Evolutionary conservation across 2,329 filamentous ascomycete species (phyloP), one percentile per base, ranked within the genome.

Genomic region (Cercospora janseana): DNA sequence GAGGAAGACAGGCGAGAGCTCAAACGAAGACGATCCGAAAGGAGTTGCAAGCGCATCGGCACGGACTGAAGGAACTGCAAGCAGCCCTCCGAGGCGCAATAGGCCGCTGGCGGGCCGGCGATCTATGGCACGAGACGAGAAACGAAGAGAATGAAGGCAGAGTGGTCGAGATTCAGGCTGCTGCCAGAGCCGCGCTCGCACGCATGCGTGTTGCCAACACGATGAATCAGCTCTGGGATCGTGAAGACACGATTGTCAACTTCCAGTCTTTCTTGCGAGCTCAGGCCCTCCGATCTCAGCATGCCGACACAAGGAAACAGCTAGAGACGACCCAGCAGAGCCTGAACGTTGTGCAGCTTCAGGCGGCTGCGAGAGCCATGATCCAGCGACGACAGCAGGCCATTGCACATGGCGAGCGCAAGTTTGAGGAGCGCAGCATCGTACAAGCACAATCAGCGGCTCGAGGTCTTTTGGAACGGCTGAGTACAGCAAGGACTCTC

Each of bases 191-290:
- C 29, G 89, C 91, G 1, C 66, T 94, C 57, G 69, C 88, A 47
- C 81, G 93, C 47, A 78, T 95, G 66, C 79, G 78, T 49, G 80
- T 97, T 1, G 89, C 88, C 6, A 76, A 86, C 37, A 79, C 83
- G 52, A 97, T 98, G 92, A 86, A 95, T 61, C 70, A 79, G 23
- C 78, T 98, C 3, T 98, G 93, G 93, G 86, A 93, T 55, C 78
- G 81, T 10, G 93, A 98, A 68, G 78, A 85, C 18, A 76, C 79
- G 67, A 70, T 98, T 15, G 71, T 89, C 38, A 85, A 94, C 42
- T 75, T 98, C 5, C 93, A 98, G 69, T 82, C 91, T 9, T 82
- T 85, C 34, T 76, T 83, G 37, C 69, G 75, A 56, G 69, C 71
- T 9, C 57, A 76, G 13, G 60, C 66, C 48, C 79, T 79, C 31